Conservation (phyloP, 2,329 filamentous ascomycete genomes). For the Tolypocladium pustulatum region DNA sequence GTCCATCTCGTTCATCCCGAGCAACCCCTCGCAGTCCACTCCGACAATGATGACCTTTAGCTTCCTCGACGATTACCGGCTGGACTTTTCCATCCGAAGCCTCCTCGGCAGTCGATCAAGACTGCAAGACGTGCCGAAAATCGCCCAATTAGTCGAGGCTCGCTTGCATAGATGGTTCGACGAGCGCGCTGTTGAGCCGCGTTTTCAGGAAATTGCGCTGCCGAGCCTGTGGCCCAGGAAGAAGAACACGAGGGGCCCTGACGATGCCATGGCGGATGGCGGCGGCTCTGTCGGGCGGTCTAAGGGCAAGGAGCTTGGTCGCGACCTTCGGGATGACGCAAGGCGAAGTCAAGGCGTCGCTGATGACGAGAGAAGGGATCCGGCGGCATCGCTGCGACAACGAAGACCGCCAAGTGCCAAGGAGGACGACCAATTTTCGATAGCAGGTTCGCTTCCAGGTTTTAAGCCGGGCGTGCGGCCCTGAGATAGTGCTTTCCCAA, state of each 20-base stretch:
- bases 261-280: conserved; percentile 40
- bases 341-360: conserved; percentile 32
- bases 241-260: conserved; percentile 68
- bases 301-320: conserved; percentile 42
- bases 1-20: conserved; percentile 84
- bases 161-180: conserved; percentile 81
- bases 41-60: conserved; percentile 91
- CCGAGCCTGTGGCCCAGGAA: conserved; percentile 78
- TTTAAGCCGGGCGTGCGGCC: conserved; percentile 18
- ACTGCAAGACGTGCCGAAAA: conserved; percentile 79
- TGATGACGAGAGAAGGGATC: conserved; percentile 29
- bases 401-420: conserved; percentile 21
- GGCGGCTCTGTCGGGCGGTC: conserved; percentile 37
- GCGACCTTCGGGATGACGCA: conserved; percentile 40
- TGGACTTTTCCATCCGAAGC: conserved; percentile 73
- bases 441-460: conserved; percentile 36
- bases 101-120: conserved; percentile 70
- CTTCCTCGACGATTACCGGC: conserved; percentile 78
- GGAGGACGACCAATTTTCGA: conserved; percentile 29
- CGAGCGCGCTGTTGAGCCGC: conserved; percentile 73
- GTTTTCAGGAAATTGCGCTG: conserved; percentile 77
- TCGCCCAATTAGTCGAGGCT: conserved; percentile 72
- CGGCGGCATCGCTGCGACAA: conserved; percentile 25
- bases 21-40: conserved; percentile 54
- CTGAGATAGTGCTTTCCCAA: not conserved